Evolutionary conservation across 1,284 basidiomycete genomes (phyloP), one percentile per base, ranked within the genome.

Genomic region (Cryptococcus sp.): DNA sequence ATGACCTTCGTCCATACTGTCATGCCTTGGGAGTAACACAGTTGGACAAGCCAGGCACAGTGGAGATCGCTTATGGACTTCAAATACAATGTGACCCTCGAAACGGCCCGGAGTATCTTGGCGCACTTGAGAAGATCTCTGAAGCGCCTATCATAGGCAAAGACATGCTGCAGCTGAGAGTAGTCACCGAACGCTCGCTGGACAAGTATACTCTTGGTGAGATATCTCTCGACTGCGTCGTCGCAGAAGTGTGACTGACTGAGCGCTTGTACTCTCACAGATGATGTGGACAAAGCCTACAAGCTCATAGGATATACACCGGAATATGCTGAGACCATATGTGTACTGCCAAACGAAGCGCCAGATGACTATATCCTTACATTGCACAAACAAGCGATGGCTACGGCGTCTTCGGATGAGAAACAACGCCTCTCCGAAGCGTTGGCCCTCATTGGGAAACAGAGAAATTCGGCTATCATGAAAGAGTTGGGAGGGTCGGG

Each of bases 231-330:
- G 29, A 34, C 29, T 34, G 8, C 8, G 13, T 10, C 5, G 13
- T 34, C 13, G 2, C n/a, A 29, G 13, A n/a, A 5, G 3, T 17
- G 8, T 8, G 46, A 22, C 20, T 29, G 25, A 47, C 8, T 5
- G 5, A 20, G 25, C 15, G 46, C 26, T 39, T 16, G 26, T 16
- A 19, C n/a, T 2, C 8, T 19, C n/a, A 7, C 48, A 75, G 74
- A 59, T 26, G 75, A 75, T 25, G n/a, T 77, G 4, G 47, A 63
- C 1, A 55, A 52, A 7, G 74, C 74, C 1, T 77, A 77, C 50
- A 34, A 39, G 8, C 47, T 50, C 0, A 70, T 77, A 34, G 74
- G 74, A 0, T 65, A 73, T 34, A 62, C 57, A 10, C 8, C 52
- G 1, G 54, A 49, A 0, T 57, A 75, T 26, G 63, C 66, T 20